Conservation (phyloP, 2,329 filamentous ascomycete genomes). For the Fusarium nurragi region DNA sequence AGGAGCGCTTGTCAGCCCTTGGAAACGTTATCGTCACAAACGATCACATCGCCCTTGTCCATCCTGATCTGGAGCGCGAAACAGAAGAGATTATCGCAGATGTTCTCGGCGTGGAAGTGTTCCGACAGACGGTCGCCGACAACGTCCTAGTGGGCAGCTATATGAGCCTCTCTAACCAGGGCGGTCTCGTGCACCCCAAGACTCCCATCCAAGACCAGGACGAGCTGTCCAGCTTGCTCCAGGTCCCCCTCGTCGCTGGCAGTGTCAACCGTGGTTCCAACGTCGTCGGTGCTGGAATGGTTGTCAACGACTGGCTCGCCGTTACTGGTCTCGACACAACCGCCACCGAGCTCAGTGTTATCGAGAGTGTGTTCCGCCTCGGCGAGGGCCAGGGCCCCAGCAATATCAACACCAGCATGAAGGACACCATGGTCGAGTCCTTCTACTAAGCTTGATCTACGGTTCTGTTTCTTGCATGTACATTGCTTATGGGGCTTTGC, state of each 20-base stretch:
- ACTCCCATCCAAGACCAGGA: slow-evolving; percentile 98
- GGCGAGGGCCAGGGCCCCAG: slow-evolving; percentile 85
- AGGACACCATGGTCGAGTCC: slow-evolving; percentile 98
- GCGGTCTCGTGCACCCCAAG: slow-evolving; percentile 96
- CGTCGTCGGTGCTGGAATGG: slow-evolving; percentile 82
- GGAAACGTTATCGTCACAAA: slow-evolving; percentile 98
- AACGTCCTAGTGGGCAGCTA: slow-evolving; percentile 97
- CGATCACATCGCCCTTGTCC: slow-evolving; percentile 95
- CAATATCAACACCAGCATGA: slow-evolving; percentile 84
- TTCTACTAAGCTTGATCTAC: slow-evolving; percentile 76
- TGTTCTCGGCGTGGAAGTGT: slow-evolving; percentile 87
- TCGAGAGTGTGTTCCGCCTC: slow-evolving; percentile 95
- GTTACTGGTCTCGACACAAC: slow-evolving; percentile 94
- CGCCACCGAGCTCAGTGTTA: slow-evolving; percentile 94
- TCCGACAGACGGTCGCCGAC: slow-evolving; percentile 94
- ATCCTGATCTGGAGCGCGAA: slow-evolving; percentile 96
- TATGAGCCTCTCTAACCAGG: slow-evolving; percentile 96
- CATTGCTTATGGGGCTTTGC: slow-evolving; percentile 21
- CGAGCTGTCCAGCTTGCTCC: slow-evolving; percentile 90
- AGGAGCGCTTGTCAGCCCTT: slow-evolving; percentile 93
- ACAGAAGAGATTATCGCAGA: slow-evolving; percentile 99
- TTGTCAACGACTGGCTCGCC: slow-evolving; percentile 86
- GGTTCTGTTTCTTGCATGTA: slow-evolving; percentile 11
- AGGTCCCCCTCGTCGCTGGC: slow-evolving; percentile 94
- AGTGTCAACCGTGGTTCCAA: slow-evolving; percentile 92